Evolutionary conservation across 352 stramenopile species (phyloP).

Genomic region (Globisporangium splendens): DNA sequence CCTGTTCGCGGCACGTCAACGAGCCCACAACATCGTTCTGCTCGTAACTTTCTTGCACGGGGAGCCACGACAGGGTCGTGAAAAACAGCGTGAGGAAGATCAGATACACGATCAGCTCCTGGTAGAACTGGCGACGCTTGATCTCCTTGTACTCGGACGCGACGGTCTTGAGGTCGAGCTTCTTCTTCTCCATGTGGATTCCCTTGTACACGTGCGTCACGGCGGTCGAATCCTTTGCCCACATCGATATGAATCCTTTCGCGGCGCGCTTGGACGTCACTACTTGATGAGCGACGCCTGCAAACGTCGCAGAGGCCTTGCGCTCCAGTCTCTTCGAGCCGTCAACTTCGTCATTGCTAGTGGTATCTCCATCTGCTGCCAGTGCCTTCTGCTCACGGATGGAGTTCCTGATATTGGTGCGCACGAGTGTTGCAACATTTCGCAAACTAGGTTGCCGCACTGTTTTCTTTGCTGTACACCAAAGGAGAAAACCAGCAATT

Average conservation of each 20-base stretch:
- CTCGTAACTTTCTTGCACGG: slow-evolving; percentile 78
- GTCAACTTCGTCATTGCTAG: background rate
- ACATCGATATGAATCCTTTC: slow-evolving; percentile 74
- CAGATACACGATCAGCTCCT: slow-evolving; percentile 84
- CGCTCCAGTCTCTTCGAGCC: slow-evolving; percentile 16
- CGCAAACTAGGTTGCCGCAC: slow-evolving; percentile 44
- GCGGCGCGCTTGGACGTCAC: slow-evolving; percentile 69
- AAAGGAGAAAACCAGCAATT: background rate
- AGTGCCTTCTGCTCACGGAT: slow-evolving; percentile 6
- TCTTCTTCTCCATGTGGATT: slow-evolving; percentile 90
- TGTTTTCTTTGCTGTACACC: slow-evolving; percentile 23
- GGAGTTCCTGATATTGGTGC: slow-evolving; percentile 52
- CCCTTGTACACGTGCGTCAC: slow-evolving; percentile 69
- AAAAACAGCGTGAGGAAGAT: slow-evolving; percentile 79
- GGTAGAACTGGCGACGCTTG: slow-evolving; percentile 85
- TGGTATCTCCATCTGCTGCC: slow-evolving; percentile 2
- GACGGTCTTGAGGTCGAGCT: slow-evolving; percentile 71
- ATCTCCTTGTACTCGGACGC: slow-evolving; percentile 85
- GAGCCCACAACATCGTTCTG: slow-evolving; percentile 81
- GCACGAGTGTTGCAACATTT: slow-evolving; percentile 62
- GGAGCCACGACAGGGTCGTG: slow-evolving; percentile 70
- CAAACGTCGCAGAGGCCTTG: slow-evolving; percentile 42
- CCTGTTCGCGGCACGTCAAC: slow-evolving; percentile 75
- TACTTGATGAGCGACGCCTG: slow-evolving; percentile 69
- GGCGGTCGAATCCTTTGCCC: slow-evolving; percentile 41